Conservation (phyloP, 2,329 filamentous ascomycete species). For the Trichoderma pleuroti region DNA sequence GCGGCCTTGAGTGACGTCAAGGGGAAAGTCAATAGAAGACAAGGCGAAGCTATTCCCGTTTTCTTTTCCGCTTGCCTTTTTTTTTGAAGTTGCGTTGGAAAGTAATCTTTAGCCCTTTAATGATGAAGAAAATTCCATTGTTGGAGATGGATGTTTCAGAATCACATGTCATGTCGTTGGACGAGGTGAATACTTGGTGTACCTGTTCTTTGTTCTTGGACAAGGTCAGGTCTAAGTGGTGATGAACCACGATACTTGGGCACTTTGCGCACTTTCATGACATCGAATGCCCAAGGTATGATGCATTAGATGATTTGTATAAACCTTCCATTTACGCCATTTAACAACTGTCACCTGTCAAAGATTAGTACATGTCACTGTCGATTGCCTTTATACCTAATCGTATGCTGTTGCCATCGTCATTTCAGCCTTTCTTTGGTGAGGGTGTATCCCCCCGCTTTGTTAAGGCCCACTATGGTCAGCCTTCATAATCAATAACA, state of each 20-base stretch:
- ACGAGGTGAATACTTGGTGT: neutral
- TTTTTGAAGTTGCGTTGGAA: neutral
- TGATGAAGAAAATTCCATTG: neutral
- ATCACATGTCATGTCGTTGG: neutral
- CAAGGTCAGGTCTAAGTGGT: neutral
- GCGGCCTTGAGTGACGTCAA: conserved; percentile 1
- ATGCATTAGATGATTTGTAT: neutral
- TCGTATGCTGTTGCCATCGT: neutral
- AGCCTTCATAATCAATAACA: neutral
- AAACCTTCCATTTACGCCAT: neutral
- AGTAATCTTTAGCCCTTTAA: neutral
- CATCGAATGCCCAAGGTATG: neutral
- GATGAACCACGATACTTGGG: neutral
- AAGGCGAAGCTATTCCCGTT: neutral
- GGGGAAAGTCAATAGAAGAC: neutral
- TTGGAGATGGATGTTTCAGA: neutral
- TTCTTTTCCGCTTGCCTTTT: neutral
- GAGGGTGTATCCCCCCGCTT: neutral
- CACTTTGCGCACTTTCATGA: neutral
- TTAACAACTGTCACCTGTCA: neutral
- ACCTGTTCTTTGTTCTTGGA: neutral
- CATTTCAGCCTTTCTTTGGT: neutral
- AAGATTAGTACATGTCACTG: neutral
- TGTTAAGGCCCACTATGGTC: neutral
- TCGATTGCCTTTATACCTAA: neutral